A percentile compares a stretch with the other conserved stretches of the same genome.
Conservation (phyloP, 495 filamentous ascomycete genomes). For the Penicillium verhagenii region DNA sequence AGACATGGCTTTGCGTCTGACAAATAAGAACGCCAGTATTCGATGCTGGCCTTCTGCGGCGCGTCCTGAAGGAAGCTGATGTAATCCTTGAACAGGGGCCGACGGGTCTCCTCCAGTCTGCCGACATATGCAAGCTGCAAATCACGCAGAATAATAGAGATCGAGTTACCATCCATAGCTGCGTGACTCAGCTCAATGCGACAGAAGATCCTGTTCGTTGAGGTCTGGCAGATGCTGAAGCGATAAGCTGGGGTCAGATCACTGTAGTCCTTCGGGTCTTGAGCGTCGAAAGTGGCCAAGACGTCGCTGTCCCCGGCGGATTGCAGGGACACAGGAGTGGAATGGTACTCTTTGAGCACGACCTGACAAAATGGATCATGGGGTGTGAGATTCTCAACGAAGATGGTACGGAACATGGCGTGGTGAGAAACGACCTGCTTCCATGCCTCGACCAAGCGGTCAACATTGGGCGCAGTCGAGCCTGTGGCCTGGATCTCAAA, state of each 20-base stretch:
- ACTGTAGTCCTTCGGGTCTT: conserved; percentile 36
- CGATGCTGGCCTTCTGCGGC: conserved; percentile 37
- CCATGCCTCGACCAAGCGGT: conserved; percentile 46
- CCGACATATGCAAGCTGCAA: conserved; percentile 48
- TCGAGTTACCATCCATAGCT: conserved; percentile 50
- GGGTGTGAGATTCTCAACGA: conserved; percentile 47
- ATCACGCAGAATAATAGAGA: conserved; percentile 48
- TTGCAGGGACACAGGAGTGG: conserved; percentile 28
- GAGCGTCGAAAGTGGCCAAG: conserved; percentile 30
- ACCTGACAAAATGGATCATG: conserved; percentile 49
- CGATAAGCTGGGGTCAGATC: conserved; percentile 45
- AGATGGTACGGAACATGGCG: conserved; percentile 51
- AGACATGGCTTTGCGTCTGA: conserved; percentile 47
- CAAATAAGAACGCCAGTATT: conserved; percentile 56
- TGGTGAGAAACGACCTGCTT: conserved; percentile 48
- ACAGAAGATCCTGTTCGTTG: conserved; percentile 41
- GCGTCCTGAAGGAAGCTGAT: conserved; percentile 44
- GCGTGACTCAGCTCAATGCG: conserved; percentile 58
- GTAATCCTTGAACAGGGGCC: conserved; percentile 55
- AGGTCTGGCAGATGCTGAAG: conserved; percentile 47
- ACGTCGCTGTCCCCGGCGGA: conserved; percentile 36
- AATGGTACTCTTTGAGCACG: conserved; percentile 43
- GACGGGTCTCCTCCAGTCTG: conserved; percentile 29
- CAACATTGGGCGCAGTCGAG: conserved; percentile 29
- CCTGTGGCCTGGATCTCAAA: conserved; percentile 51